Conservation (phyloP, 2,329 filamentous ascomycete species). For the Aspergillus aculeatus region DNA sequence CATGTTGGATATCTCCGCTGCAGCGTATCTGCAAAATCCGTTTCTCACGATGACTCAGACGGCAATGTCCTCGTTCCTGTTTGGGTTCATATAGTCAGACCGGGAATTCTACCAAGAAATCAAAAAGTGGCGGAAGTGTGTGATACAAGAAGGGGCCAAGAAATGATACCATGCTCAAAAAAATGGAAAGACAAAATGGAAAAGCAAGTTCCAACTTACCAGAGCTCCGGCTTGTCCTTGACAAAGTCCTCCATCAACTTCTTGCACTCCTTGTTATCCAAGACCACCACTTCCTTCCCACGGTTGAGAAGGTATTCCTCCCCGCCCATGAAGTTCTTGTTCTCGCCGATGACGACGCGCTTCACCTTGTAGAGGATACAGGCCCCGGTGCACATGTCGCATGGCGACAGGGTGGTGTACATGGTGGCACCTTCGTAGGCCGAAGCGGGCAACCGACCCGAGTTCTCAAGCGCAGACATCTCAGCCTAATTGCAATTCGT, state of each 20-base stretch:
- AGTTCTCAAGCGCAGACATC: slow-evolving; percentile 72
- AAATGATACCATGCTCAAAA: not conserved
- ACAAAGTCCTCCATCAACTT: slow-evolving; percentile 72
- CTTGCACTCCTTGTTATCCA: slow-evolving; percentile 65
- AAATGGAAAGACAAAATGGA: not conserved
- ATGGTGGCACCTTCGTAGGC: slow-evolving; percentile 73
- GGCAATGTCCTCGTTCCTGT: slow-evolving; percentile 61
- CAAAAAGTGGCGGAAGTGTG: slow-evolving; percentile 2
- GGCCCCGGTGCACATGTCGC: slow-evolving; percentile 79
- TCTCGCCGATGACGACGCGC: slow-evolving; percentile 75
- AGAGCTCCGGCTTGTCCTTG: slow-evolving; percentile 67
- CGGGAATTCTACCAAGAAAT: not conserved
- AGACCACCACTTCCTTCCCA: slow-evolving; percentile 71
- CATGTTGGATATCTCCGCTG: not conserved
- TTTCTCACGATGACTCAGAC: slow-evolving; percentile 36
- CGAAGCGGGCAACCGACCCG: slow-evolving; percentile 67
- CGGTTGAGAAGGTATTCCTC: slow-evolving; percentile 67
- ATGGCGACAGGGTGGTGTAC: slow-evolving; percentile 78
- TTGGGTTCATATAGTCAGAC: slow-evolving; percentile 4
- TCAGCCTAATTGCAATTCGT: slow-evolving; percentile 58
- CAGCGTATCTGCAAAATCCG: not conserved
- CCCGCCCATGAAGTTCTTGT: slow-evolving; percentile 70
- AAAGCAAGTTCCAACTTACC: slow-evolving; percentile 49
- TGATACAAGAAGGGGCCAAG: not conserved
- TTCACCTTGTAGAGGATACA: slow-evolving; percentile 73